Evolutionary conservation across 1,284 basidiomycete species (phyloP).

Genomic region (Porodaedalea pini): DNA sequence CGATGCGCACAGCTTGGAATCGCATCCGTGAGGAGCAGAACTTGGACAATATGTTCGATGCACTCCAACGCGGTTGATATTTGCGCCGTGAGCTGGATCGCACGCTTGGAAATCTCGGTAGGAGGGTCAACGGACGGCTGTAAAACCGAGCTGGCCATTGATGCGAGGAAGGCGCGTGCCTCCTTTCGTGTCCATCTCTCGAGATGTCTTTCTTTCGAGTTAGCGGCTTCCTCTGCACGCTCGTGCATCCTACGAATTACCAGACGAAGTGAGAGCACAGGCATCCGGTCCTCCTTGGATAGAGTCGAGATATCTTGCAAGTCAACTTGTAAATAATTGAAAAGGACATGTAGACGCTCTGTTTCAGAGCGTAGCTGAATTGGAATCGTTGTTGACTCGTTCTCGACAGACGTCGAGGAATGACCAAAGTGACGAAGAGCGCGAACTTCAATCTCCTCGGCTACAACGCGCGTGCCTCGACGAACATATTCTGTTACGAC

Average conservation of each 20-base stretch:
- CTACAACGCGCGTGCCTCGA: constrained; percentile 61
- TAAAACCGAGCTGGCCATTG: constrained; percentile 35
- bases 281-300: constrained; percentile 41
- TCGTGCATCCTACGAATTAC: constrained; percentile 46
- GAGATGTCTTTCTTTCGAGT: constrained; percentile 50
- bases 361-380: constrained; percentile 46
- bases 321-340: constrained; percentile 57
- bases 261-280: constrained; percentile 59
- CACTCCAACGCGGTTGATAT: constrained; percentile 55
- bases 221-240: constrained; percentile 44
- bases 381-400: constrained; percentile 32
- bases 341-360: constrained; percentile 54
- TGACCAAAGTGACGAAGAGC: constrained; percentile 33
- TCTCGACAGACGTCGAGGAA: constrained; percentile 9
- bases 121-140: constrained; percentile 23
- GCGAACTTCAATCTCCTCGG: constrained; percentile 53
- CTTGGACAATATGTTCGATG: constrained; percentile 55
- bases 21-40: constrained; percentile 49
- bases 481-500: constrained; percentile 67
- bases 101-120: constrained; percentile 43
- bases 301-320: constrained; percentile 44
- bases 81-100: constrained; percentile 72
- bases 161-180: constrained; percentile 58
- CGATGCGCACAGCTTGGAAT: constrained; percentile 43
- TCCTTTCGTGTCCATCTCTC: constrained; percentile 72